Evolutionary conservation across 2,329 filamentous ascomycete species (phyloP).

Genomic region (Claviceps fusiformis): DNA sequence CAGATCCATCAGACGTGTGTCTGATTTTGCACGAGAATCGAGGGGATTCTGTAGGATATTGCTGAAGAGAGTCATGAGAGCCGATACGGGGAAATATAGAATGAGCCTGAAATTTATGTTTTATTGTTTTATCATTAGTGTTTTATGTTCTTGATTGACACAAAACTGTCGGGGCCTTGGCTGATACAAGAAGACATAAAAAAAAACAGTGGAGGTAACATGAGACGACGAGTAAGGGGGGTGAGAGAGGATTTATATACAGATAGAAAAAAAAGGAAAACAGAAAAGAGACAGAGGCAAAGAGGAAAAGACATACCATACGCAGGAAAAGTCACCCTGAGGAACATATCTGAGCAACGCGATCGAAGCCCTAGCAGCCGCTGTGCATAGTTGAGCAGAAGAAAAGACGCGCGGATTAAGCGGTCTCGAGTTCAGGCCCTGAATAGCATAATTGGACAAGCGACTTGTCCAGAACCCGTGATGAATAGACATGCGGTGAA

Average conservation of each 20-base stretch:
- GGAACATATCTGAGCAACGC: conserved; percentile 92
- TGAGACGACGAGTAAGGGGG: neutral
- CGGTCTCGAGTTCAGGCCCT: conserved; percentile 79
- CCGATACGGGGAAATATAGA: conserved; percentile 91
- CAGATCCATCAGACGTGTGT: conserved; percentile 80
- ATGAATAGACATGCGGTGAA: conserved; percentile 96
- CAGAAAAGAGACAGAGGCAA: neutral
- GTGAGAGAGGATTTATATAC: neutral
- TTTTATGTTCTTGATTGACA: no score
- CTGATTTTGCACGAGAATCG: conserved; percentile 74
- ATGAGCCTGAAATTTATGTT: conserved; percentile 48
- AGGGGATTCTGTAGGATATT: conserved; percentile 94
- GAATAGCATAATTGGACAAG: conserved; percentile 86
- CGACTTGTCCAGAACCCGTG: conserved; percentile 97
- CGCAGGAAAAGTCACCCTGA: conserved; percentile 84
- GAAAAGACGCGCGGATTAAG: conserved; percentile 91
- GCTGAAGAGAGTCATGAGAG: conserved; percentile 86
- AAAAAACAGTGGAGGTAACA: neutral
- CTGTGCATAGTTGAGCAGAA: conserved; percentile 82
- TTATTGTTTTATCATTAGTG: neutral
- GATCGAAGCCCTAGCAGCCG: conserved; percentile 83
- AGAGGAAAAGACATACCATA: conserved; percentile 53
- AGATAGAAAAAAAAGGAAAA: neutral
- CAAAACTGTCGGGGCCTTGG: no score
- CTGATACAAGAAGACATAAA: neutral